Evolutionary conservation across 768 basidiomycete genomes (phyloP).

Genomic region (Amanita phalloides): DNA sequence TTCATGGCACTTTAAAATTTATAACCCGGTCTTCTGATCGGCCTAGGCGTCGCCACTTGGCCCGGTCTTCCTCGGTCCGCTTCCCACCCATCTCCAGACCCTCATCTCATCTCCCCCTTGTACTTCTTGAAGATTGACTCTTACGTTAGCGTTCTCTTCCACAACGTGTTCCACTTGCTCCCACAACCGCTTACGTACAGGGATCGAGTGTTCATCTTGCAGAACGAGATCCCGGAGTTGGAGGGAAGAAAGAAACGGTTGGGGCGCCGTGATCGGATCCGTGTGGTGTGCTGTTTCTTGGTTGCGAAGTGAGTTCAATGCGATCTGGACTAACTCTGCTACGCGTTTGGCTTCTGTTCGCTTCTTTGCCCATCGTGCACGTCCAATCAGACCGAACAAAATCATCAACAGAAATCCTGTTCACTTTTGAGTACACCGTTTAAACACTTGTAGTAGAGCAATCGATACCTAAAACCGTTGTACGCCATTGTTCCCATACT

Average conservation of each 20-base stretch:
- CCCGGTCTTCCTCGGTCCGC: conserved; percentile 10
- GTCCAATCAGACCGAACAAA: conserved; percentile 19
- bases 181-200: conserved; percentile 63
- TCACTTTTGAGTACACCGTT: conserved; percentile 6
- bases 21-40: background rate
- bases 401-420: conserved; percentile 22
- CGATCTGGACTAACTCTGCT: conserved; percentile 65
- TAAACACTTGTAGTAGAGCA: conserved; percentile 14
- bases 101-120: conserved; percentile 79
- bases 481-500: conserved; percentile 59
- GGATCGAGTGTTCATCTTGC: conserved; percentile 69
- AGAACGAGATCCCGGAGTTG: conserved; percentile 84
- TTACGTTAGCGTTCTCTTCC: conserved; percentile 85
- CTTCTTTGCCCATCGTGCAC: conserved; percentile 36
- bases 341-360: conserved; percentile 55
- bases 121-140: conserved; percentile 75
- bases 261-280: conserved; percentile 66
- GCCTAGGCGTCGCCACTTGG: background rate
- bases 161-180: conserved; percentile 74
- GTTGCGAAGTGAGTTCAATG: conserved; percentile 69
- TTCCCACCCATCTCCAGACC: conserved; percentile 89
- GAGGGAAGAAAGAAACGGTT: conserved; percentile 72
- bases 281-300: conserved; percentile 77
- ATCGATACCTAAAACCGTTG: conserved; percentile 47
- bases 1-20: background rate